phyloP scores from a whole-genome alignment of 129 eudicot genomes.

The Escallonia rubra region DNA sequence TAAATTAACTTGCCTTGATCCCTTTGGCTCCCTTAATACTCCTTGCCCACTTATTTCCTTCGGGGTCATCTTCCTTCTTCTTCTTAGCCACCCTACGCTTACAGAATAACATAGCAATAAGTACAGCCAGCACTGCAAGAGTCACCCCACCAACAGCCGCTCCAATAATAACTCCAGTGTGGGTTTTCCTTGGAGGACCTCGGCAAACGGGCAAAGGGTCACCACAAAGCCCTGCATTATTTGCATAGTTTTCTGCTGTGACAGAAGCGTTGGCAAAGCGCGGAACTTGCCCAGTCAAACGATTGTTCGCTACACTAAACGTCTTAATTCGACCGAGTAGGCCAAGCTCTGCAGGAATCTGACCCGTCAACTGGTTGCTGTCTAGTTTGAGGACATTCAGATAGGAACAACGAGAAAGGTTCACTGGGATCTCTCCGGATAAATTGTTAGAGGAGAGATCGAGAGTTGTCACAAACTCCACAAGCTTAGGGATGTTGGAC shows the following conservation, averaged over 20 bases:
- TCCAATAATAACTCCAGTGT: conserved; percentile 14
- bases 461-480: neutral
- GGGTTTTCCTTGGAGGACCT: neutral
- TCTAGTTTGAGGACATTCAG: conserved; percentile 28
- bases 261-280: neutral
- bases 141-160: conserved; percentile 27
- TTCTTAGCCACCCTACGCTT: conserved; percentile 16
- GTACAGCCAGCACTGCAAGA: conserved; percentile 13
- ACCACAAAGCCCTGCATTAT: conserved; percentile 42
- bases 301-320: conserved; percentile 29
- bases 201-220: conserved; percentile 21
- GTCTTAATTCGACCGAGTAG: conserved; percentile 9
- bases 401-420: conserved; percentile 1
- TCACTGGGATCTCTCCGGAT: conserved; percentile 24
- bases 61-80: conserved; percentile 20
- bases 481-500: conserved; percentile 2
- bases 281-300: conserved; percentile 28
- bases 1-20: conserved; percentile 6
- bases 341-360: conserved; percentile 21
- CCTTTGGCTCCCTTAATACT: conserved; percentile 15
- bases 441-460: conserved; percentile 36
- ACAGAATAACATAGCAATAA: conserved; percentile 15
- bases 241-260: conserved; percentile 18
- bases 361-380: conserved; percentile 32
- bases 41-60: conserved; percentile 18